A percentile compares a stretch with the other conserved stretches of the same genome.
Conservation (phyloP, 208 protist species). For the Strigomonas culicis region DNA sequence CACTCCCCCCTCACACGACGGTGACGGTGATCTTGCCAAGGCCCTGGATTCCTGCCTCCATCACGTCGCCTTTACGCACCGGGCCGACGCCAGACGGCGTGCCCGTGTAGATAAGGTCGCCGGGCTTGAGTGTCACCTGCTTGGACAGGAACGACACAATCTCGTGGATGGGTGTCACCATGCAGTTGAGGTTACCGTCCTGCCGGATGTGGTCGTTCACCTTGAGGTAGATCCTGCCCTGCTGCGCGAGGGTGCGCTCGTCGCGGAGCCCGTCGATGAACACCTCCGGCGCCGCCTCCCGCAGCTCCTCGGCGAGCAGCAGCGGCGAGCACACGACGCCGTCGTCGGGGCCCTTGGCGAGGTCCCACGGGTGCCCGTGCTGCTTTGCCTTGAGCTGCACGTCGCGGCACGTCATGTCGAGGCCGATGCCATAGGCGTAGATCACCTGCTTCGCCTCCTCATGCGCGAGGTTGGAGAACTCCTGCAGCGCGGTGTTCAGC, state of each 20-base stretch:
- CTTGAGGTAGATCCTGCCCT: constrained; percentile 42
- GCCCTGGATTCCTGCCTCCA: constrained; percentile 56
- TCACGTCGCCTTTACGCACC: constrained; percentile 63
- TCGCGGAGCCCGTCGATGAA: constrained; percentile 26
- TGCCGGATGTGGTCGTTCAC: constrained; percentile 74
- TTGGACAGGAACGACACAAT: constrained; percentile 58
- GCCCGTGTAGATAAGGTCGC: constrained; percentile 86
- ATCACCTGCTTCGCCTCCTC: constrained; percentile 54
- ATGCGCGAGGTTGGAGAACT: constrained; percentile 33
- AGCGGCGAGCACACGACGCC: constrained; percentile 51
- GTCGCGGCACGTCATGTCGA: constrained; percentile 90
- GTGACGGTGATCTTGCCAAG: constrained; percentile 44
- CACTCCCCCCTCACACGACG: constrained; percentile 19
- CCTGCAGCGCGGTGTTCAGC: constrained; percentile 9
- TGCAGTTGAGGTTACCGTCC: constrained; percentile 45
- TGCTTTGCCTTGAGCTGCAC: constrained; percentile 69
- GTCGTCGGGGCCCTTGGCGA: constrained; percentile 84
- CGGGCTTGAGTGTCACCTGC: constrained; percentile 69
- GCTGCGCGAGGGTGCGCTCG: constrained; percentile 13
- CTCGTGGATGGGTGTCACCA: constrained; percentile 61
- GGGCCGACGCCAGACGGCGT: constrained; percentile 81
- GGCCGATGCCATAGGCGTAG: constrained; percentile 71
- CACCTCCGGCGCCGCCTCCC: constrained; percentile 25
- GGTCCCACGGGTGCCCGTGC: constrained; percentile 75
- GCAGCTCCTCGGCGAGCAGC: constrained; percentile 31